These are phyloP conservation scores for Patellifolia procumbens DNA, from an alignment of 179 eudicot genomes.

Conservation along the genomic window DNA sequence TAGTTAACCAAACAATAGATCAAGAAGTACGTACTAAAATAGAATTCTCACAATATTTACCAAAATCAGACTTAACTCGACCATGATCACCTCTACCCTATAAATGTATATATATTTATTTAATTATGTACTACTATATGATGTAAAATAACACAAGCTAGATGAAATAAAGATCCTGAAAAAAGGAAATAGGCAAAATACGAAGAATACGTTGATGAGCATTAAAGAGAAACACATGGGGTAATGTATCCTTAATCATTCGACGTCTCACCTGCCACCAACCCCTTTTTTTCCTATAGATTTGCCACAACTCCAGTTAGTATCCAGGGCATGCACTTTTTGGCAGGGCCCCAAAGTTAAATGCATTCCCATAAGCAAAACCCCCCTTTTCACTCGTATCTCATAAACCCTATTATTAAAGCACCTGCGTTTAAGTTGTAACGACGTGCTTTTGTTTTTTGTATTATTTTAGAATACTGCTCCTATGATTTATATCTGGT, in stretches of 20 bases:
- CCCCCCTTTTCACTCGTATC: too few relatives aligned
- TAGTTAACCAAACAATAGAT: too few relatives aligned
- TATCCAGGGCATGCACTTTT: background rate
- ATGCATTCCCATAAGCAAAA: too few relatives aligned
- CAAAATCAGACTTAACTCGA: too few relatives aligned
- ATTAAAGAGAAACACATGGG: slow-evolving; percentile 9
- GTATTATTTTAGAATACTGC: too few relatives aligned
- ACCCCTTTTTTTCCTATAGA: background rate
- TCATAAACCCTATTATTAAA: too few relatives aligned
- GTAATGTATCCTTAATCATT: background rate
- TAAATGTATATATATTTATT: too few relatives aligned
- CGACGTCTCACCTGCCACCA: slow-evolving; percentile 27
- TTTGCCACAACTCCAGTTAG: slow-evolving; percentile 10
- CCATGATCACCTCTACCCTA: background rate
- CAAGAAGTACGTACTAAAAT: too few relatives aligned
- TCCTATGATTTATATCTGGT: too few relatives aligned
- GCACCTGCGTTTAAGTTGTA: too few relatives aligned
- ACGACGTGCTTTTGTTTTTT: too few relatives aligned
- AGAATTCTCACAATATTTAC: too few relatives aligned
- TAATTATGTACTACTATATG: background rate
- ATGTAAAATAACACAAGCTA: background rate
- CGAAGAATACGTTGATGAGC: background rate
- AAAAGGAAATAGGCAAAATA: background rate
- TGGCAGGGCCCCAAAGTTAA: background rate
- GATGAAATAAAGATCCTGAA: background rate